A percentile compares a stretch with the other conserved stretches of the same genome.
Conservation (phyloP, 2,329 filamentous ascomycete genomes). For the Ascochyta lentis region DNA sequence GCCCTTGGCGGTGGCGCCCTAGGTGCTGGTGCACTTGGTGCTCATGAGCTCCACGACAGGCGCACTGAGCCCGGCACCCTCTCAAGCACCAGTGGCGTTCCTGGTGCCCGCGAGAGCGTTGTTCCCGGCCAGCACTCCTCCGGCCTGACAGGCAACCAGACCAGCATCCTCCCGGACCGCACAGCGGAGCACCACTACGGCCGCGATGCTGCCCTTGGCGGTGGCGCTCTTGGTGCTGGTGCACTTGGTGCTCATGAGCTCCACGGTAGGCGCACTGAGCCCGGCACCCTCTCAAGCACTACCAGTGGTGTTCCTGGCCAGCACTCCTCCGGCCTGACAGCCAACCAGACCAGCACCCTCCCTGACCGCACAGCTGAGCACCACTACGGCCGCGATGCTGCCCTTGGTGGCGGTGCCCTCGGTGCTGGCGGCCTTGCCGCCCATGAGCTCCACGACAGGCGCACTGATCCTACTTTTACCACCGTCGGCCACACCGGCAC, state of each 20-base stretch:
- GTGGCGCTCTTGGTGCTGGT: conserved; percentile 37
- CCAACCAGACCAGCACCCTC: conserved; percentile 7
- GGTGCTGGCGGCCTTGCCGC: conserved; percentile 39
- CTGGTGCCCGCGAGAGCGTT: not conserved
- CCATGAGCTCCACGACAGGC: conserved; percentile 31
- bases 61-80: not conserved
- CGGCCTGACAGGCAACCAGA: conserved; percentile 2
- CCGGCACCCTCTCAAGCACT: not conserved
- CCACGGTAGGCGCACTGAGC: conserved; percentile 30
- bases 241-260: conserved; percentile 30
- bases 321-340: not conserved
- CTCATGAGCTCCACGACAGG: conserved; percentile 31
- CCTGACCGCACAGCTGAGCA: conserved; percentile 21
- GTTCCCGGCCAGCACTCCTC: conserved; percentile 3
- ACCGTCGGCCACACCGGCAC: not conserved
- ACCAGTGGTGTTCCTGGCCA: not conserved
- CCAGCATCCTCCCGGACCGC: conserved; percentile 10
- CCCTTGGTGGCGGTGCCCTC: conserved; percentile 37
- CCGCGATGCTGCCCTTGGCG: conserved; percentile 37
- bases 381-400: conserved; percentile 35
- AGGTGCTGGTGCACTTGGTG: conserved; percentile 38
- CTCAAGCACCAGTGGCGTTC: not conserved
- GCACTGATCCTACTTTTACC: not conserved
- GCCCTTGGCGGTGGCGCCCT: conserved; percentile 38
- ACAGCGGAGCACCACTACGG: conserved; percentile 30